Percentiles rank a stretch among this genome's conserved stretches.
phyloP scores from a whole-genome alignment of 2,329 filamentous ascomycete species.

The Cladorrhinum sp. region DNA sequence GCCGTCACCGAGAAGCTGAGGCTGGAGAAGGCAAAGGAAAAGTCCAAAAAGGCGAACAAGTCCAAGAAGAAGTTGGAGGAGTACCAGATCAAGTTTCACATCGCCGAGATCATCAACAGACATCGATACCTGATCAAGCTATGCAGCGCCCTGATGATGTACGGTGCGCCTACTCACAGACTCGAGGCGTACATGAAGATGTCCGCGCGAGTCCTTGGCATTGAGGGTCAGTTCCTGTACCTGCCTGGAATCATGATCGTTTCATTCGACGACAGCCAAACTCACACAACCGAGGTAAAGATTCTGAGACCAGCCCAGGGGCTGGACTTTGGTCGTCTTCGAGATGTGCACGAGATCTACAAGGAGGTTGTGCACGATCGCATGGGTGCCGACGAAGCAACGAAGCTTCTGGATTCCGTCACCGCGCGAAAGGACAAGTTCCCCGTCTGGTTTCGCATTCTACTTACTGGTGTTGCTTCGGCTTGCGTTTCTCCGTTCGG shows the following conservation, averaged over 20 bases:
- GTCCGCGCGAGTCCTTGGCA: constrained; percentile 83
- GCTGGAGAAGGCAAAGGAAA: constrained; percentile 20
- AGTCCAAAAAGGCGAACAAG: constrained; percentile 22
- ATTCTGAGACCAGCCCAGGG: constrained; percentile 66
- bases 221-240: constrained; percentile 86
- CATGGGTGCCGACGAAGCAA: constrained; percentile 70
- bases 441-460: constrained; percentile 53
- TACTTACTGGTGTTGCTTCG: constrained; percentile 73
- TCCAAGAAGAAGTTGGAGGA: constrained; percentile 31
- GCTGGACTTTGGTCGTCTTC: constrained; percentile 69
- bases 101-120: constrained; percentile 68
- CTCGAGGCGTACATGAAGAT: constrained; percentile 90
- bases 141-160: constrained; percentile 83
- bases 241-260: constrained; percentile 93
- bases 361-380: constrained; percentile 78
- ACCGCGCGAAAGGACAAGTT: constrained; percentile 47
- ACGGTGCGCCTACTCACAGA: constrained; percentile 85
- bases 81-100: constrained; percentile 52
- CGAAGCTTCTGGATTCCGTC: constrained; percentile 55
- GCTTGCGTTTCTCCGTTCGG: constrained; percentile 76
- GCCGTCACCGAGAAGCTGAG: constrained; percentile 45
- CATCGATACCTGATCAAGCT: constrained; percentile 82
- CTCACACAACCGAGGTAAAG: constrained; percentile 78
- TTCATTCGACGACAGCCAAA: constrained; percentile 74
- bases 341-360: constrained; percentile 73